Percentiles rank a stretch among this genome's conserved stretches.
Evolutionary conservation across 2,329 filamentous ascomycete species (phyloP).

Genomic region (Aaosphaeria arxii): DNA sequence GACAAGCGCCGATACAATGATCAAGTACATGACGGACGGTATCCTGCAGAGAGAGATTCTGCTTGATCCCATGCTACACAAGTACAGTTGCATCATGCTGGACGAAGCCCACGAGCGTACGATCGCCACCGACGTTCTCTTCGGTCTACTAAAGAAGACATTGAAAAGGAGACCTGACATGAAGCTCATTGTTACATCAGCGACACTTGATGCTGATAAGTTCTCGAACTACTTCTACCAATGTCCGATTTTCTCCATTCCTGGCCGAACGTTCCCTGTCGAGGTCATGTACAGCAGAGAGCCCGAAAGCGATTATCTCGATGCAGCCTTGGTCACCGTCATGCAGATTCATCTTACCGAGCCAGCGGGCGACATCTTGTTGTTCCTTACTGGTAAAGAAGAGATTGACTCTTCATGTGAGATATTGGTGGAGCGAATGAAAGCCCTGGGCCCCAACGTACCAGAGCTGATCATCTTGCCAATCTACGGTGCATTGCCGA

Average conservation of each 20-base stretch:
- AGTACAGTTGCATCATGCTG: conserved; percentile 96
- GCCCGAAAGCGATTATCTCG: conserved; percentile 92
- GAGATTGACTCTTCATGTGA: conserved; percentile 96
- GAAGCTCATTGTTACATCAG: conserved; percentile 99
- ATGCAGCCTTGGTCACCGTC: conserved; percentile 89
- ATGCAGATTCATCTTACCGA: conserved; percentile 98
- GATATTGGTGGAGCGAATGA: conserved; percentile 93
- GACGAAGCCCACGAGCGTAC: conserved; percentile 98
- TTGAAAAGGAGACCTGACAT: conserved; percentile 78
- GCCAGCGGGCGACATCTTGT: conserved; percentile 86
- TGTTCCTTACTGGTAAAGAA: conserved; percentile 96
- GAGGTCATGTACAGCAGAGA: conserved; percentile 94
- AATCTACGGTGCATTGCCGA: conserved; percentile 91
- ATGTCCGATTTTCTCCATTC: conserved; percentile 95
- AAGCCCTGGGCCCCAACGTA: conserved; percentile 83
- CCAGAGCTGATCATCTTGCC: conserved; percentile 91
- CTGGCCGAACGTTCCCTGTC: conserved; percentile 90
- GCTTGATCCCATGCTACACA: conserved; percentile 86
- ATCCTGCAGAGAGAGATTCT: conserved; percentile 96
- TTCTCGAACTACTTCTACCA: conserved; percentile 96
- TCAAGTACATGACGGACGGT: conserved; percentile 99
- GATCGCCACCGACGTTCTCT: conserved; percentile 93
- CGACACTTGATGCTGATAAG: conserved; percentile 94
- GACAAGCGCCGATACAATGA: conserved; percentile 80
- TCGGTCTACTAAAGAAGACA: conserved; percentile 93